These are phyloP conservation scores for Apophysomyces trapeziformis DNA, from an alignment of 371 early-diverging fungal genomes.

Conservation along the genomic window DNA sequence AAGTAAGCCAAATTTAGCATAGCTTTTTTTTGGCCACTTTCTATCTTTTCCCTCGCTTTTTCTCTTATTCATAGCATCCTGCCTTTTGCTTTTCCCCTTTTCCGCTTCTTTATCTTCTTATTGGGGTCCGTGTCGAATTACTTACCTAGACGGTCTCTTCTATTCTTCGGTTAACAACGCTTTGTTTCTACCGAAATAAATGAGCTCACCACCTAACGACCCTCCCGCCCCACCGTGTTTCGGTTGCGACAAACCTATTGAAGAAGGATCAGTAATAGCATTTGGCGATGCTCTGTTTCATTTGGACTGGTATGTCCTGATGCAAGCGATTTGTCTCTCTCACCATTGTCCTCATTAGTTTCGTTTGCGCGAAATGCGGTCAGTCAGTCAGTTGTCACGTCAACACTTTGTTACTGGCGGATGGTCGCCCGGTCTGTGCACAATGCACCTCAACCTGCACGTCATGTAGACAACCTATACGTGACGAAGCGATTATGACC, in stretches of 20 bases:
- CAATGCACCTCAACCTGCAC: conserved; percentile 87
- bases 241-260: conserved; percentile 72
- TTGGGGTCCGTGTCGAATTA: neutral
- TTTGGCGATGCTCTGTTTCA: conserved; percentile 85
- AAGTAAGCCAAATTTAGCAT: conserved; percentile 10
- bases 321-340: no score
- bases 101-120: neutral
- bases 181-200: neutral
- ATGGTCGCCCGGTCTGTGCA: conserved; percentile 83
- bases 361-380: conserved; percentile 80
- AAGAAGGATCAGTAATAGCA: conserved; percentile 79
- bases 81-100: neutral
- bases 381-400: conserved; percentile 75
- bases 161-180: no score
- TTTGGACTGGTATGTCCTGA: conserved; percentile 68
- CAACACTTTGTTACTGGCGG: conserved; percentile 75
- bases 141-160: no score
- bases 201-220: conserved; percentile 7
- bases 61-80: neutral
- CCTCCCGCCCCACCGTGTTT: conserved; percentile 53
- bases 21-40: neutral
- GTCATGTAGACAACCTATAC: conserved; percentile 77
- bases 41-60: conserved; percentile 6
- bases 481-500: conserved; percentile 89
- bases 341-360: conserved; percentile 42